Conservation (phyloP, 2,329 filamentous ascomycete genomes). For the Epichloe sp. region DNA sequence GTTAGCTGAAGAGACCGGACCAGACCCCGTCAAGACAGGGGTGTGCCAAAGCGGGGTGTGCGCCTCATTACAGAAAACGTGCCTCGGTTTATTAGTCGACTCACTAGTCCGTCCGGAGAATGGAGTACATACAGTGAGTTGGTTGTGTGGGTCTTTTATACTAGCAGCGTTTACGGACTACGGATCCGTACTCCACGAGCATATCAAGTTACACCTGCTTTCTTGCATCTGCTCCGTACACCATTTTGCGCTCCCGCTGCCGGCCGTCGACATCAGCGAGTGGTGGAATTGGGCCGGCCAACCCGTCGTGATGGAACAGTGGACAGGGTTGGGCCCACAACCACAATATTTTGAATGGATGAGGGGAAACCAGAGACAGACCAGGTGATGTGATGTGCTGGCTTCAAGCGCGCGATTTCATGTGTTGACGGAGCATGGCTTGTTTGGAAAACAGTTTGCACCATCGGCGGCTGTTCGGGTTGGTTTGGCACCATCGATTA, state of each 20-base stretch:
- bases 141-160: too few relatives aligned
- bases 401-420: background rate
- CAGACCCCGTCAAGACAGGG: background rate
- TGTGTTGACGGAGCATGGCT: background rate
- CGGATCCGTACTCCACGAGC: too few relatives aligned
- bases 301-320: background rate
- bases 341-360: background rate
- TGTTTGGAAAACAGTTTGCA: background rate
- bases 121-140: too few relatives aligned
- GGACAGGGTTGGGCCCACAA: background rate
- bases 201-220: too few relatives aligned
- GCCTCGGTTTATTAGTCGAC: background rate
- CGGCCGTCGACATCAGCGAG: background rate
- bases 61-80: background rate
- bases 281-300: background rate
- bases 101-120: too few relatives aligned
- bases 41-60: background rate
- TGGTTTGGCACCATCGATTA: too few relatives aligned
- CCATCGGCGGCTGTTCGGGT: background rate
- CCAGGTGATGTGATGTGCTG: slow-evolving; percentile 1
- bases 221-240: too few relatives aligned
- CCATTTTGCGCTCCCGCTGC: background rate
- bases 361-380: background rate
- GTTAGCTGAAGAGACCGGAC: background rate
- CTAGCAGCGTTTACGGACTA: too few relatives aligned